A percentile compares a stretch with the other conserved stretches of the same genome.
Evolutionary conservation across 148 eudicot genomes (phyloP).

Genomic region (Pharnaceum exiguum): DNA sequence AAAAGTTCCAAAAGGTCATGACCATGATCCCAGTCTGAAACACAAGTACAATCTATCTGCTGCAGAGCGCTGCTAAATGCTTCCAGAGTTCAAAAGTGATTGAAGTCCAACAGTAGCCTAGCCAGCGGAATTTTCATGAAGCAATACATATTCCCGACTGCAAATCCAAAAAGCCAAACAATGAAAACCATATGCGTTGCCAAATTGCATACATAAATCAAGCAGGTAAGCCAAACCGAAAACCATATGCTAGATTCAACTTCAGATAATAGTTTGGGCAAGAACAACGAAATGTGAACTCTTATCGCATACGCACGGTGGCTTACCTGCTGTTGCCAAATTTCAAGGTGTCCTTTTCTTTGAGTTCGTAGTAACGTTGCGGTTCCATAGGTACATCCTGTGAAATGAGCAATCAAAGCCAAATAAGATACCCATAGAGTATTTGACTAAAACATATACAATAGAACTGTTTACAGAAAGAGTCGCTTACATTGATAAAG

Average conservation of each 20-base stretch:
- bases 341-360: slow-evolving; percentile 78
- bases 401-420: slow-evolving; percentile 18
- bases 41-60: no score
- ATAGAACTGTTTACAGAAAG: background rate
- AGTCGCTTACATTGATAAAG: slow-evolving; percentile 64
- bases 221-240: background rate
- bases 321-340: slow-evolving; percentile 90
- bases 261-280: background rate
- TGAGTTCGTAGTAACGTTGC: slow-evolving; percentile 83
- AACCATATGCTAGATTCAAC: background rate
- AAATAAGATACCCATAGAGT: slow-evolving; percentile 1
- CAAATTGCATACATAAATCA: background rate
- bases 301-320: background rate
- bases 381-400: slow-evolving; percentile 83
- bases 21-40: no score
- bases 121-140: slow-evolving; percentile 70
- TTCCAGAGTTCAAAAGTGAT: no score
- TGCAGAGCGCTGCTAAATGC: no score
- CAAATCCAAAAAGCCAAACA: slow-evolving; percentile 9
- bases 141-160: slow-evolving; percentile 94
- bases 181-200: background rate
- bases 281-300: background rate
- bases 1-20: no score
- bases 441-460: background rate
- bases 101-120: no score